phyloP scores from a whole-genome alignment of 768 basidiomycete species.

The Phylloporus arenicola region DNA sequence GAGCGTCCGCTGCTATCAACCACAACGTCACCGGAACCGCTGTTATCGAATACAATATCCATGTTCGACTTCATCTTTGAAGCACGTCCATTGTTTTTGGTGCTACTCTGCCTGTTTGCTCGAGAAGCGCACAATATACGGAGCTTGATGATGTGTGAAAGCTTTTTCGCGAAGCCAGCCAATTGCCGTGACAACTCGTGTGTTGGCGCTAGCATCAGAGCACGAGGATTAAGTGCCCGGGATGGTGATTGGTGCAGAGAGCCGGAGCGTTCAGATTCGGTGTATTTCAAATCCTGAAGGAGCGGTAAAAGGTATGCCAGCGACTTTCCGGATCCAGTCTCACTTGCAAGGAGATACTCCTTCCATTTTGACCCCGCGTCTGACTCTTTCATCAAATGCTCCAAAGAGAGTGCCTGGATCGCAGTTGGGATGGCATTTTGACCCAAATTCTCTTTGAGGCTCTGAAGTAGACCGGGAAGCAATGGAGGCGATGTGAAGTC shows the following conservation, averaged over 20 bases:
- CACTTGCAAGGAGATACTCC: constrained; percentile 72
- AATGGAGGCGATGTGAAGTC: constrained; percentile 66
- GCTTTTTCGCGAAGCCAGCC: constrained; percentile 63
- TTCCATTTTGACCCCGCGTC: constrained; percentile 14
- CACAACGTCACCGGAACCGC: constrained; percentile 26
- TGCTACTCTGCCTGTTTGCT: constrained; percentile 39
- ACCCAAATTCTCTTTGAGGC: constrained; percentile 56
- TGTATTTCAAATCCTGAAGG: constrained; percentile 68
- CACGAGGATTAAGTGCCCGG: constrained; percentile 56
- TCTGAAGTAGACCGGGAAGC: constrained; percentile 55
- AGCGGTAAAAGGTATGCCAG: constrained; percentile 86
- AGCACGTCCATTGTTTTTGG: constrained; percentile 35
- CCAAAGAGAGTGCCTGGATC: constrained; percentile 72
- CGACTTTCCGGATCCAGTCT: constrained; percentile 90
- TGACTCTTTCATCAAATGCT: constrained; percentile 47
- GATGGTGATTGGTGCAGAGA: constrained; percentile 10
- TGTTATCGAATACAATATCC: constrained; percentile 16
- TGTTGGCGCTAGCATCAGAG: constrained; percentile 78
- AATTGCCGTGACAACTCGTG: constrained; percentile 87
- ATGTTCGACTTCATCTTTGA: constrained; percentile 40
- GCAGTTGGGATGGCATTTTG: constrained; percentile 56
- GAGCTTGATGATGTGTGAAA: constrained; percentile 71
- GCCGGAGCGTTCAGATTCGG: constrained; percentile 38
- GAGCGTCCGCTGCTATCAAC: constrained; percentile 19
- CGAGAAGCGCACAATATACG: constrained; percentile 68